These are phyloP conservation scores for Rhizophagus sp. DNA, from an alignment of 192 early-diverging fungal genomes.

Conservation along the genomic window DNA sequence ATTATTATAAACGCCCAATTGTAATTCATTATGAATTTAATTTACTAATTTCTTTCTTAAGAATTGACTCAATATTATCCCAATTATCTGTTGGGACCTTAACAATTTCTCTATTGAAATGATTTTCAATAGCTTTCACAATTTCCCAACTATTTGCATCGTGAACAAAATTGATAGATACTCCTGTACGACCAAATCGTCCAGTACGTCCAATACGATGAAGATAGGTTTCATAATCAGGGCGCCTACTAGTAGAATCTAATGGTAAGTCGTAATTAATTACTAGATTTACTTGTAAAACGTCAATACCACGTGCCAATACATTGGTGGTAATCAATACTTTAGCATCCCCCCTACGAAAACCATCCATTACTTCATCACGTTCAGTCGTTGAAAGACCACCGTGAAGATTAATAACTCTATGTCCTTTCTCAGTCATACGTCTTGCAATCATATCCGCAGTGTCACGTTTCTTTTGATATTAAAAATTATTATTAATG, in stretches of 20 bases:
- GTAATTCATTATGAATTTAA: background rate
- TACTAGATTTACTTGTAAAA: constrained; percentile 91
- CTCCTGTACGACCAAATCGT: constrained; percentile 92
- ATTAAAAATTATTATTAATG: background rate
- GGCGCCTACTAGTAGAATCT: constrained; percentile 52
- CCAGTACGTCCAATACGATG: constrained; percentile 98
- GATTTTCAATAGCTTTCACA: constrained; percentile 81
- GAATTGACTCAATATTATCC: constrained; percentile 80
- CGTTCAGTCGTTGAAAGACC: constrained; percentile 72
- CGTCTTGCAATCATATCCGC: constrained; percentile 76
- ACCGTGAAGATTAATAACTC: constrained; percentile 85
- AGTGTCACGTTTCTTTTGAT: constrained; percentile 66
- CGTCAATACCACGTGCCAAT: constrained; percentile 96
- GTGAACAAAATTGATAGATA: constrained; percentile 94
- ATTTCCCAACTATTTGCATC: constrained; percentile 69
- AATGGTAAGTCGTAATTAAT: constrained; percentile 96
- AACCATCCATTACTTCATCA: constrained; percentile 90
- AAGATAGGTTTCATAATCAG: constrained; percentile 94
- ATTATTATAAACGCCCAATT: background rate
- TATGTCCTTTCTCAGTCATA: constrained; percentile 83
- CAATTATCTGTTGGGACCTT: constrained; percentile 81
- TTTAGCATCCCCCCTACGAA: constrained; percentile 86
- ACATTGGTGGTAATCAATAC: constrained; percentile 98
- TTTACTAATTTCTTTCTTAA: constrained; percentile 72
- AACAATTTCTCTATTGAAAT: constrained; percentile 80